Evolutionary conservation across 495 filamentous ascomycete genomes (phyloP), one percentile per base, ranked within the genome.

Genomic region (Sordaria brevicollis): DNA sequence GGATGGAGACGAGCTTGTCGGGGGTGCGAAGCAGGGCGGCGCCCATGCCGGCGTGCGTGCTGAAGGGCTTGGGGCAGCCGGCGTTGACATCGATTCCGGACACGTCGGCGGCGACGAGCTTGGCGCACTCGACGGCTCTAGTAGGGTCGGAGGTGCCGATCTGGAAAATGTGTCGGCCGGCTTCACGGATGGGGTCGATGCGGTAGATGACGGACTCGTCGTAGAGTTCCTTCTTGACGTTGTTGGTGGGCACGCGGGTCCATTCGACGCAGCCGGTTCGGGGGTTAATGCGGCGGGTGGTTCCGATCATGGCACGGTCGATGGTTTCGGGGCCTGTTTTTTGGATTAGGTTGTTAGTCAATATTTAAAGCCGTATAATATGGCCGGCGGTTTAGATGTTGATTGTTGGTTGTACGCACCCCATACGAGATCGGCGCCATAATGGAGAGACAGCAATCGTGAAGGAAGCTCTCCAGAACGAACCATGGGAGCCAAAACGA

Each of bases 401-500:
- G 4, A 25, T 21, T 9, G 7, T 43, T 29, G 11, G 65, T 49
- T 19, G 70, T 25, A 78, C 79, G 57, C 72, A 89, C 91, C 94
- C 95, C 94, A 99, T 70, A 98, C 95, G 15, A 98, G 86, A 77
- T 98, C 95, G 54, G 96, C 96, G 65, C 95, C 95, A 77, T 99
- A 98, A 74, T 96, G 89, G 21, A 99, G 87, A 7, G 95, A 91
- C 4, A 94, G 77, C 1, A 99, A 86, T 17, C 95, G 89, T 9
- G 91, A 93, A 5, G 96, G 96, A 19, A 97, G 83, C 82, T 99
- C 95, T 73, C 96, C 96, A 33, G 91, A 94, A 39, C 95, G 90
- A 31, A 99, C 95, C 95, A 99, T 99, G 41, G 95, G 95, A 31
- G 95, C 95, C 36, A 99, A 89, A 36, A 97, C 96, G 71, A 97